Evolutionary conservation across 2,329 filamentous ascomycete genomes (phyloP), one percentile per base, ranked within the genome.

Genomic region (Penicillium polonicum): DNA sequence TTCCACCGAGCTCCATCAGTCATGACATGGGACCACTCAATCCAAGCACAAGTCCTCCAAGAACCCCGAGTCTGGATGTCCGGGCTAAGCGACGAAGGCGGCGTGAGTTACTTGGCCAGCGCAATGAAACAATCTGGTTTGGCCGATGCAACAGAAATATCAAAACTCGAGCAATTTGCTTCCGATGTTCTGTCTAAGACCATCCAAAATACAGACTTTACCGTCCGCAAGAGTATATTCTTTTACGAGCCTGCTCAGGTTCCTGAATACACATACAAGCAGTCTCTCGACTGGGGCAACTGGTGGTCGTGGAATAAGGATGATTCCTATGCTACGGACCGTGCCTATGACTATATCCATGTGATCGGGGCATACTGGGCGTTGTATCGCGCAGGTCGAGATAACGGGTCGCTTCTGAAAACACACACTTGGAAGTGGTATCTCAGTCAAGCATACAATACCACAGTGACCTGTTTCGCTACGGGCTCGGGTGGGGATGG

Each of bases 331-430:
- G 71, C 71, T 0, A 75, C 79, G 0, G 77, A 80, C 21, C 76
- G 84, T 2, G 82, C 83, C 0, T 86, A 86, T 61, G 78, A 86
- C 61, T 87, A 87, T 60, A 79, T 86, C 2, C 83, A 86, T 60
- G 80, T 83, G 0, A 72, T 79, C 0, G 82, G 79, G 0, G 74
- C 80, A 0, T 86, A 86, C 65, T 87, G 83, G 83, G 74, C 81
- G 0, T 65, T 86, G 44, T 86, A 86, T 59, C 79, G 82, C 2
- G 80, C 80, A 12, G 83, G 79, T 0, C 71, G 82, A 27, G 76
- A 77, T 5, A 80, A 82, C 55, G 80, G 82, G 0, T 70, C 73
- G 0, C 64, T 49, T 49, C 31, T 49, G 17, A 38, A 49, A 9
- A 38, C 17, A 15, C 23, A 49, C 21, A 38, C 17, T 21, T 49